These are phyloP conservation scores for Colletotrichum tofieldiae DNA, from an alignment of 2,329 filamentous ascomycete genomes.

Conservation along the genomic window DNA sequence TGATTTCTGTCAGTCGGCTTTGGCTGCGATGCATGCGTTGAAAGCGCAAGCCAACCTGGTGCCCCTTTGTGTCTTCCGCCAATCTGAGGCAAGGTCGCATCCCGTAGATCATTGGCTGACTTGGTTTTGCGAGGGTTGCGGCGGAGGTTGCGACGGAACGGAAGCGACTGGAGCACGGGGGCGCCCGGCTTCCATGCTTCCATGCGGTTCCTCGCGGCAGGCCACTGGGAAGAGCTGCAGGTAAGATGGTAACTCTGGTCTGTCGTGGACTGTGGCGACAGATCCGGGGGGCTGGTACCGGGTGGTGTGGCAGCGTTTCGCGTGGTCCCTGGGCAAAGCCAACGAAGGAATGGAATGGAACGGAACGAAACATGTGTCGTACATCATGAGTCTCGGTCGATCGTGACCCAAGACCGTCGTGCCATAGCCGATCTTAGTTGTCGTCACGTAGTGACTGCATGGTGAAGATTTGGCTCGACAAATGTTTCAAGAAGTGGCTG, in stretches of 20 bases:
- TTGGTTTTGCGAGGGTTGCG: not conserved
- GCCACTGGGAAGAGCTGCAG: conserved; percentile 2
- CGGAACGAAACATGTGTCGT: too few relatives aligned
- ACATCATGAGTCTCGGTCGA: conserved; percentile 9
- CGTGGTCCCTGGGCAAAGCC: not conserved
- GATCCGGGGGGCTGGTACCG: conserved; percentile 9
- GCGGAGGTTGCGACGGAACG: too few relatives aligned
- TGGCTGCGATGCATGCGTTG: not conserved
- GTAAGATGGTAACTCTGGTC: not conserved
- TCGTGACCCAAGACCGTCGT: conserved; percentile 8
- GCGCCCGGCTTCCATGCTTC: not conserved
- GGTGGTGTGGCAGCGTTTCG: conserved; percentile 3
- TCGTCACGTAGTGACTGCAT: not conserved
- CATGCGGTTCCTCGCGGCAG: not conserved
- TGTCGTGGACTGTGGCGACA: conserved; percentile 7
- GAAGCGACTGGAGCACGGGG: not conserved
- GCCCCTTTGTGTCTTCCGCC: not conserved
- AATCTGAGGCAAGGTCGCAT: not conserved
- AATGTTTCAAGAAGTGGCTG: not conserved
- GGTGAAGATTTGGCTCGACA: not conserved
- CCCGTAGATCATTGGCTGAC: not conserved
- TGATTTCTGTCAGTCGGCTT: not conserved
- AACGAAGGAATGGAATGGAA: not conserved
- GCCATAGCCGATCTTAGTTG: conserved; percentile 1
- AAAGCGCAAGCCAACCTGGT: not conserved